A percentile compares a stretch with the other conserved stretches of the same genome.
Evolutionary conservation across 371 early-diverging fungal genomes (phyloP).

Genomic region (Coemansia sp.): DNA sequence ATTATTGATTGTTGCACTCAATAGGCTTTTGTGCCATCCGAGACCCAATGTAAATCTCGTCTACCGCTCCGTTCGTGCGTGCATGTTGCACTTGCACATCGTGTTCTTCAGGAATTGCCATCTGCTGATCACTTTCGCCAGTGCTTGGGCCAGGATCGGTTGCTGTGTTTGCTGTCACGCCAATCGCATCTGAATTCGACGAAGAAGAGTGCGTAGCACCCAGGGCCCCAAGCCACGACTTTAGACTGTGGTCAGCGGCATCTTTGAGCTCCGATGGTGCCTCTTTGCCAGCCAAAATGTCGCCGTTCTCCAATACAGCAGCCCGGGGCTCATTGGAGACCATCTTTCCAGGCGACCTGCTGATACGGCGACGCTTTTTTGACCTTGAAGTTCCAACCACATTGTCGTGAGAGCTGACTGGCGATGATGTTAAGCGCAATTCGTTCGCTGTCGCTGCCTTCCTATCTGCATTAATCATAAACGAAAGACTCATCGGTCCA

Average conservation of each 20-base stretch:
- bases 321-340: not conserved
- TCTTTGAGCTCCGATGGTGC: slow-evolving; percentile 7
- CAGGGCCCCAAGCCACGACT: slow-evolving; percentile 30
- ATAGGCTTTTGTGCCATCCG: slow-evolving; percentile 27
- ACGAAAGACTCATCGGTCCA: slow-evolving; percentile 43
- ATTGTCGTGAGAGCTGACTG: not conserved
- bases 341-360: not conserved
- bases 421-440: not conserved
- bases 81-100: not conserved
- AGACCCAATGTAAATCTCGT: slow-evolving; percentile 34
- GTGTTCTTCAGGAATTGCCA: not conserved
- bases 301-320: not conserved
- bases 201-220: slow-evolving; percentile 19
- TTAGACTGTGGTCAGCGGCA: slow-evolving; percentile 37
- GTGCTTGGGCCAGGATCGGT: not conserved
- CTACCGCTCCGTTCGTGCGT: not conserved
- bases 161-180: not conserved
- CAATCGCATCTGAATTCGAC: not conserved
- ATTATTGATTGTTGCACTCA: slow-evolving; percentile 42
- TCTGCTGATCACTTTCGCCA: not conserved
- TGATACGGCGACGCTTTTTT: slow-evolving; percentile 3
- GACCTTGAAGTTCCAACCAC: not conserved
- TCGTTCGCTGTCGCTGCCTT: not conserved
- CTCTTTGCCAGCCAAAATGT: not conserved
- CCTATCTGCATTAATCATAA: slow-evolving; percentile 35